Evolutionary conservation across 495 filamentous ascomycete genomes (phyloP).

Genomic region (Neurospora intermedia): DNA sequence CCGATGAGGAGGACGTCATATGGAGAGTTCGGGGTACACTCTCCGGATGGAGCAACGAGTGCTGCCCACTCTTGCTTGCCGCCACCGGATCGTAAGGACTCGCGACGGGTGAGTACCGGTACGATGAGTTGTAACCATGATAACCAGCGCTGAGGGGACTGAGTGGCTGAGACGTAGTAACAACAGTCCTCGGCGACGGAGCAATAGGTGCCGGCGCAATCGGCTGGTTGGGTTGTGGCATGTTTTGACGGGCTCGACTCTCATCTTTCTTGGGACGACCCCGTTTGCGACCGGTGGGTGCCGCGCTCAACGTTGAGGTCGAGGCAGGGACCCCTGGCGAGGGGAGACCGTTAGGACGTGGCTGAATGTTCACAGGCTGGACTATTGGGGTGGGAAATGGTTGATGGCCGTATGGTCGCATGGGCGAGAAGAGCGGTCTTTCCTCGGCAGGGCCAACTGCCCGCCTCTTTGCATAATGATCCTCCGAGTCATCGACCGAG

Average conservation of each 20-base stretch:
- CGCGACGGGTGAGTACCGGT: background rate
- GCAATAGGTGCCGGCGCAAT: constrained; percentile 27
- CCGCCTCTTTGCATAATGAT: constrained; percentile 30
- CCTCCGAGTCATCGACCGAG: constrained; percentile 31
- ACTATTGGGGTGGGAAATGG: constrained; percentile 12
- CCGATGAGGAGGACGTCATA: background rate
- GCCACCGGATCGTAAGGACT: background rate
- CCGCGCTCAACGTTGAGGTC: constrained; percentile 13
- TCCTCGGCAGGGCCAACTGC: constrained; percentile 22
- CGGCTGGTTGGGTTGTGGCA: constrained; percentile 24
- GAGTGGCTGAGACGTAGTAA: background rate
- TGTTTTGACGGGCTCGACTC: constrained; percentile 6
- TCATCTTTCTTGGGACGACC: constrained; percentile 21
- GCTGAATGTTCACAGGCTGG: constrained; percentile 19
- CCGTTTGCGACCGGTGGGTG: constrained; percentile 15
- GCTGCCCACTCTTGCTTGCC: background rate
- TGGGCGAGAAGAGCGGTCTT: constrained; percentile 5
- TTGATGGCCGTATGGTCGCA: constrained; percentile 15
- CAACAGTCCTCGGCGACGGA: constrained; percentile 5
- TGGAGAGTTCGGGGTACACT: background rate
- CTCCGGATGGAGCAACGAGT: background rate
- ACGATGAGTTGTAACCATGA: background rate
- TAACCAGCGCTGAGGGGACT: background rate
- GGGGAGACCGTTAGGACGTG: constrained; percentile 29
- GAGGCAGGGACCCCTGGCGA: constrained; percentile 14